These are phyloP conservation scores for Stereocaulon alpinum DNA, from an alignment of 495 filamentous ascomycete genomes.

Conservation along the genomic window DNA sequence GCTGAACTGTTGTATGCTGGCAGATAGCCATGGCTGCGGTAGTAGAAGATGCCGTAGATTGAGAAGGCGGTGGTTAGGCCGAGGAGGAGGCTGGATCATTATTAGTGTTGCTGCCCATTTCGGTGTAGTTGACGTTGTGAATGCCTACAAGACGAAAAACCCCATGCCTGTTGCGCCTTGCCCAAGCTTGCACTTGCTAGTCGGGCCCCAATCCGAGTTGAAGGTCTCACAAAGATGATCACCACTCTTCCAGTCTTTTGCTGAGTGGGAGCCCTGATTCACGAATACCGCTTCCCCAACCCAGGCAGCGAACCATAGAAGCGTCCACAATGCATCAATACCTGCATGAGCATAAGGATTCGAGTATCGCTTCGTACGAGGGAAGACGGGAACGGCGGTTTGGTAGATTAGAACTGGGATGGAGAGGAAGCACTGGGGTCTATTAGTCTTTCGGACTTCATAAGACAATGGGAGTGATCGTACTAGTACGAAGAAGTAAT, in stretches of 20 bases:
- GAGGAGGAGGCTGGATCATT: constrained; percentile 56
- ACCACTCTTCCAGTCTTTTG: constrained; percentile 23
- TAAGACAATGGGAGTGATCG: constrained; percentile 19
- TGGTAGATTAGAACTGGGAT: constrained; percentile 77
- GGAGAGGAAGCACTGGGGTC: constrained; percentile 67
- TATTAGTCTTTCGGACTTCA: neutral
- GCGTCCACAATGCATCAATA: constrained; percentile 59
- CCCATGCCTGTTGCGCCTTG: constrained; percentile 69
- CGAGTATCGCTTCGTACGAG: constrained; percentile 66
- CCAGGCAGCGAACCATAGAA: constrained; percentile 82
- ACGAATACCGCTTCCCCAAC: constrained; percentile 65
- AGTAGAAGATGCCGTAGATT: constrained; percentile 67
- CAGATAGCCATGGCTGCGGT: constrained; percentile 62
- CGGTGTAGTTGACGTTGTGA: neutral
- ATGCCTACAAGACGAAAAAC: constrained; percentile 67
- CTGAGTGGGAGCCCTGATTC: constrained; percentile 31
- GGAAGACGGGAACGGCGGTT: constrained; percentile 71
- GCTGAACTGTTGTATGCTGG: constrained; percentile 53
- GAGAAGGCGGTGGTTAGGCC: constrained; percentile 60
- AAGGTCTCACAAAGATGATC: constrained; percentile 39
- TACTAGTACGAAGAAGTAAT: constrained; percentile 73
- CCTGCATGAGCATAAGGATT: constrained; percentile 73
- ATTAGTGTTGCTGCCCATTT: neutral
- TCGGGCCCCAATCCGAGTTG: constrained; percentile 36
- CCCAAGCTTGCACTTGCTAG: constrained; percentile 57